phyloP scores from a whole-genome alignment of 805 yeast species.

The Crinitomyces ghanaensis region DNA sequence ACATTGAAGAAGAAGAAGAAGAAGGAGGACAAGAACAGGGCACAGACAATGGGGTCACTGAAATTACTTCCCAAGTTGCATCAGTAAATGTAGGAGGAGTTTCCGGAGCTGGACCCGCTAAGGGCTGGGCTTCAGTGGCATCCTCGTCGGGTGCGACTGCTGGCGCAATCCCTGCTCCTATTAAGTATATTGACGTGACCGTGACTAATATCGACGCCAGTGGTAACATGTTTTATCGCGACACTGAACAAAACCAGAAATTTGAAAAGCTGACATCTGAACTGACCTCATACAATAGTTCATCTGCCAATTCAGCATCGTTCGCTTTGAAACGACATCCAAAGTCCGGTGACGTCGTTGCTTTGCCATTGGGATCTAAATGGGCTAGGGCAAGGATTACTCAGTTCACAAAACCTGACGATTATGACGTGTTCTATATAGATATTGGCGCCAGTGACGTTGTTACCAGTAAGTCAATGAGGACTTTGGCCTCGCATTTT shows the following conservation, averaged over 20 bases:
- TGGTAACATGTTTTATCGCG: slow-evolving; percentile 22
- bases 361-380: slow-evolving; percentile 43
- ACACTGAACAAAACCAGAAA: slow-evolving; percentile 10
- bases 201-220: slow-evolving; percentile 22
- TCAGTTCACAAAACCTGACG: slow-evolving; percentile 33
- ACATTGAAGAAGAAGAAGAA: slow-evolving; percentile 37
- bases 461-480: slow-evolving; percentile 34
- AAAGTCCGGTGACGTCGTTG: slow-evolving; percentile 39
- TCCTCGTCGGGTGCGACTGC: slow-evolving; percentile 12
- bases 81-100: slow-evolving; percentile 13
- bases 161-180: no score
- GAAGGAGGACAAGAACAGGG: no score
- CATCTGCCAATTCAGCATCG: slow-evolving; percentile 22
- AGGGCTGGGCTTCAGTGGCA: slow-evolving; percentile 13
- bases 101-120: no score
- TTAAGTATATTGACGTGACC: slow-evolving; percentile 28
- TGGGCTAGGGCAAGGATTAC: slow-evolving; percentile 48
- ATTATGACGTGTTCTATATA: slow-evolving; percentile 42
- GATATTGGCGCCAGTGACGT: slow-evolving; percentile 49
- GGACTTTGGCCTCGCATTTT: slow-evolving; percentile 44
- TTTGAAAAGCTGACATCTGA: slow-evolving; percentile 17
- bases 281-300: slow-evolving; percentile 20
- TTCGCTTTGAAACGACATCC: slow-evolving; percentile 27
- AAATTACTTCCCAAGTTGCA: slow-evolving; percentile 16
- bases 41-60: no score